phyloP scores from a whole-genome alignment of 2,329 filamentous ascomycete species.

The Pseudopyricularia javanii region DNA sequence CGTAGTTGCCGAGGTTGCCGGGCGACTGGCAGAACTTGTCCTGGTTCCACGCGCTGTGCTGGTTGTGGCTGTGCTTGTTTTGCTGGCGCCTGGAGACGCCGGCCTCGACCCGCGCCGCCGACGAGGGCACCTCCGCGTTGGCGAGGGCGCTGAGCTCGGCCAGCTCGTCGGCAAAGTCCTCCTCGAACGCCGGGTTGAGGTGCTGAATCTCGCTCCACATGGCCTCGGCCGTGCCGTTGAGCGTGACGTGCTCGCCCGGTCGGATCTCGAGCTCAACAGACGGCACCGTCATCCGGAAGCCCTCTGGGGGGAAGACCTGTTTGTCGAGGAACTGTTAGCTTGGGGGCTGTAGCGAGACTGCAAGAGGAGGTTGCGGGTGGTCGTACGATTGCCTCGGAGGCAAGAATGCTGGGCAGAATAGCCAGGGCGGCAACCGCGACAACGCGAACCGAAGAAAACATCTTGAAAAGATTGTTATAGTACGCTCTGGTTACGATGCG shows the following conservation, averaged over 20 bases:
- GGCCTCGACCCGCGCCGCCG: too few species aligned
- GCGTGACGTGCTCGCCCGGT: neutral
- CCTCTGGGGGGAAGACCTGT: neutral
- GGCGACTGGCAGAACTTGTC: neutral
- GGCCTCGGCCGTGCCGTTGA: neutral
- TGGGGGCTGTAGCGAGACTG: too few species aligned
- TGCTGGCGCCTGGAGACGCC: neutral
- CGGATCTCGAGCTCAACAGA: neutral
- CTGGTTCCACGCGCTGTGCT: neutral
- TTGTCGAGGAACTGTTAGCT: too few species aligned
- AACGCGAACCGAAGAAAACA: too few species aligned
- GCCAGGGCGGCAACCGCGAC: too few species aligned
- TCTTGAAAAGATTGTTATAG: too few species aligned
- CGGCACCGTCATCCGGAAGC: neutral
- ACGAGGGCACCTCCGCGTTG: too few species aligned
- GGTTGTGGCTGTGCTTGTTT: neutral
- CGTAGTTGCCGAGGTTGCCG: neutral
- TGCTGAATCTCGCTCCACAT: neutral
- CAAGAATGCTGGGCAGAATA: too few species aligned
- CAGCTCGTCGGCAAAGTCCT: neutral
- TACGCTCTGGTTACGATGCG: too few species aligned
- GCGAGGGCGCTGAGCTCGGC: neutral
- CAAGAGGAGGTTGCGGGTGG: too few species aligned
- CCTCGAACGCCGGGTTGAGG: neutral
- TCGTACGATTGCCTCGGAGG: too few species aligned